Evolutionary conservation across 1,284 basidiomycete genomes (phyloP).

Genomic region (Wolfiporia cocos): DNA sequence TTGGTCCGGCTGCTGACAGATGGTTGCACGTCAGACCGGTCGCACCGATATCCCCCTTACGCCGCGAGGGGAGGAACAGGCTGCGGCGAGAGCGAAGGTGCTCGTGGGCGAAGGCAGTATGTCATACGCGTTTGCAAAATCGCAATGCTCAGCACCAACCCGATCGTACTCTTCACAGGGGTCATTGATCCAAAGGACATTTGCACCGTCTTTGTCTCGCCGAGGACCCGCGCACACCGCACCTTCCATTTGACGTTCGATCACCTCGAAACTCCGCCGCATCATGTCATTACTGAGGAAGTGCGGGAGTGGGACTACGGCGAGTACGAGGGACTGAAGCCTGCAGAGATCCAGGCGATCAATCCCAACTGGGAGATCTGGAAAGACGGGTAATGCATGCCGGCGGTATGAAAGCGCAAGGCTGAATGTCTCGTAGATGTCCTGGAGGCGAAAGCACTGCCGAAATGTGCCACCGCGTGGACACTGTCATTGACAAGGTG

Average conservation of each 20-base stretch:
- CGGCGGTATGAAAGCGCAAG: not conserved
- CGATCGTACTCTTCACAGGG: conserved; percentile 35
- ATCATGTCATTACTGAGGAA: conserved; percentile 57
- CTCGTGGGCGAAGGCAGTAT: conserved; percentile 76
- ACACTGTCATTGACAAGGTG: conserved; percentile 68
- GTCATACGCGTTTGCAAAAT: no score
- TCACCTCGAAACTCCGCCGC: conserved; percentile 42
- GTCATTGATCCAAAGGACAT: conserved; percentile 78
- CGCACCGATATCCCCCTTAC: conserved; percentile 86
- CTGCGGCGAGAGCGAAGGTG: conserved; percentile 55
- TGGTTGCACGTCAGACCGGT: conserved; percentile 59
- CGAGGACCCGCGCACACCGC: conserved; percentile 75
- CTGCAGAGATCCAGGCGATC: conserved; percentile 66
- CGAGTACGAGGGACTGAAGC: conserved; percentile 79
- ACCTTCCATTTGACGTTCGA: conserved; percentile 83
- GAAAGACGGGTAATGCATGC: conserved; percentile 59
- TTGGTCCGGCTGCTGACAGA: conserved; percentile 3
- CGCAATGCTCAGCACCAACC: not conserved
- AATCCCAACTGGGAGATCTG: conserved; percentile 77
- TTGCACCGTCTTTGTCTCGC: conserved; percentile 77
- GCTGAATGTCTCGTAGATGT: conserved; percentile 42
- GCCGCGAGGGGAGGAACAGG: conserved; percentile 68
- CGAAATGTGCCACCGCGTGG: conserved; percentile 77
- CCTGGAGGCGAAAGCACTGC: conserved; percentile 81
- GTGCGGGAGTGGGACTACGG: conserved; percentile 89